Conservation (phyloP, 1,284 basidiomycete species). For the Rhodotorula sp. region DNA sequence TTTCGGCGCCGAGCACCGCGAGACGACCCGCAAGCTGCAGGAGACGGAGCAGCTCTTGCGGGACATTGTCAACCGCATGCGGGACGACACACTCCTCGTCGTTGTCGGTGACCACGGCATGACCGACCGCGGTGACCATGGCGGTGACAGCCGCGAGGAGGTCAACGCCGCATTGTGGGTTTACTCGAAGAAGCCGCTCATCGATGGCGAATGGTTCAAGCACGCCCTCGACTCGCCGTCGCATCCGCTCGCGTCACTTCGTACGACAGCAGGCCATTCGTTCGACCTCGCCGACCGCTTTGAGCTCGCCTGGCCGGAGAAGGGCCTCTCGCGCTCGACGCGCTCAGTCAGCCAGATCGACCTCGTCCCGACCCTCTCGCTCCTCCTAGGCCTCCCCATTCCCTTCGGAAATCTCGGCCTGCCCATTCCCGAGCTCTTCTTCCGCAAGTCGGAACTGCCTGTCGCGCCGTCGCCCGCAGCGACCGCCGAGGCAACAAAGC, state of each 20-base stretch:
- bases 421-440: conserved; percentile 87
- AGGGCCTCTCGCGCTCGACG: conserved; percentile 50
- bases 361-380: conserved; percentile 81
- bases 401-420: conserved; percentile 94
- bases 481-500: neutral
- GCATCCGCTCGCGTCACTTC: conserved; percentile 27
- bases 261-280: neutral
- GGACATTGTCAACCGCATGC: conserved; percentile 64
- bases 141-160: conserved; percentile 85
- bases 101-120: conserved; percentile 97
- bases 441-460: conserved; percentile 23
- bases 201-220: conserved; percentile 37
- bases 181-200: conserved; percentile 64
- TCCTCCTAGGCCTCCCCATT: conserved; percentile 89
- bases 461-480: conserved; percentile 6
- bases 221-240: conserved; percentile 7
- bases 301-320: conserved; percentile 26
- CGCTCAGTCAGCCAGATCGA: conserved; percentile 90
- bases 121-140: conserved; percentile 93
- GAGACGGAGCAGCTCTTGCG: conserved; percentile 84
- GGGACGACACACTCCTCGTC: conserved; percentile 84
- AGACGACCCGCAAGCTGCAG: conserved; percentile 78
- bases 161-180: conserved; percentile 87
- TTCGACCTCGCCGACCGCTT: conserved; percentile 31
- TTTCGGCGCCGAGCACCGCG: conserved; percentile 82